Percentiles rank a stretch among this genome's conserved stretches.
Evolutionary conservation across 192 early-diverging fungal species (phyloP).

Genomic region (Coemansia sp.): DNA sequence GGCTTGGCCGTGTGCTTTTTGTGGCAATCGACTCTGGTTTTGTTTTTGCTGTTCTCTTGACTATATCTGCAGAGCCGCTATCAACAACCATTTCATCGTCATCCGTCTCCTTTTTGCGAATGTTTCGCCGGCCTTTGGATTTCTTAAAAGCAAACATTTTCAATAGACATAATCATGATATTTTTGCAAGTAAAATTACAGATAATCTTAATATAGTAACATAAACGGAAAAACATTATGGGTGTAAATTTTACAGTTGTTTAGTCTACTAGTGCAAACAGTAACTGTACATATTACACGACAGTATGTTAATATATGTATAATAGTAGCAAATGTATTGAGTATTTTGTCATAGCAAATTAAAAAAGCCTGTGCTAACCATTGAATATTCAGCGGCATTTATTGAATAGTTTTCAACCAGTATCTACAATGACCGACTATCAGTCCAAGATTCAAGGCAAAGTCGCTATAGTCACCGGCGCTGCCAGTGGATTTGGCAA

Average conservation of each 20-base stretch:
- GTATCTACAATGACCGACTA: conserved; percentile 20
- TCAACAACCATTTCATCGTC: conserved; percentile 8
- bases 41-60: conserved; percentile 29
- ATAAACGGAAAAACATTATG: not conserved
- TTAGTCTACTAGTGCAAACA: not conserved
- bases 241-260: not conserved
- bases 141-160: conserved; percentile 47
- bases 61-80: conserved; percentile 20
- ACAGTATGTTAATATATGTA: not conserved
- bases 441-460: conserved; percentile 13
- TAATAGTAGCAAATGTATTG: not conserved
- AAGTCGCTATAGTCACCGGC: conserved; percentile 45
- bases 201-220: not conserved
- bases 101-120: conserved; percentile 27
- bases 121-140: conserved; percentile 38
- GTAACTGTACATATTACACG: not conserved
- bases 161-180: not conserved
- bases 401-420: not conserved
- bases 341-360: not conserved
- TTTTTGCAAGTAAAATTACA: not conserved
- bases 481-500: conserved; percentile 49
- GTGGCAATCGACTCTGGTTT: not conserved
- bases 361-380: not conserved
- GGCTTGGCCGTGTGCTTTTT: not conserved
- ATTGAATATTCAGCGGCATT: not conserved